Conservation (phyloP, 306 rosid genomes). For the Datisca glomerata region DNA sequence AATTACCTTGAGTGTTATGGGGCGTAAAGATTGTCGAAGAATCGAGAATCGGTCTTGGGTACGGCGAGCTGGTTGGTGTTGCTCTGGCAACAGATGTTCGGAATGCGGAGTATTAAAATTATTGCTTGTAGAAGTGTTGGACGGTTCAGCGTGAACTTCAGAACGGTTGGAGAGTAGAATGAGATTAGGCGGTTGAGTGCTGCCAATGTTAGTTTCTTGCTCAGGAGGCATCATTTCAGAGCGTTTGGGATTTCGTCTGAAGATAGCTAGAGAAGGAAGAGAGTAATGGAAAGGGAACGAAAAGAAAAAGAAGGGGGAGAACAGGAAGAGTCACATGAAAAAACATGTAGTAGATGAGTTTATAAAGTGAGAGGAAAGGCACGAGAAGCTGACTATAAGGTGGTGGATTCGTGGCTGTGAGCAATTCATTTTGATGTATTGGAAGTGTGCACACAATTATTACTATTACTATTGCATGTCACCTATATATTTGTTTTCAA, state of each 20-base stretch:
- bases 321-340: background rate
- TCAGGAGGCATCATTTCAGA: constrained; percentile 3
- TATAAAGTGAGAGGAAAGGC: constrained; percentile 1
- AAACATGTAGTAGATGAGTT: background rate
- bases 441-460: too few relatives aligned
- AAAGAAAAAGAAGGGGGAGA: background rate
- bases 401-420: background rate
- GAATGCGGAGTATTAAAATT: background rate
- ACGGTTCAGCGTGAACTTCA: background rate
- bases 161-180: background rate
- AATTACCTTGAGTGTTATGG: constrained; percentile 53
- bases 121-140: background rate
- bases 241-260: background rate
- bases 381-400: background rate
- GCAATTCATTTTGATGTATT: too few relatives aligned
- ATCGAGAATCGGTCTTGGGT: constrained; percentile 17
- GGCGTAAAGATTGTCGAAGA: constrained; percentile 45
- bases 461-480: too few relatives aligned
- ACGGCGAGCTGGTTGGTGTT: constrained; percentile 3
- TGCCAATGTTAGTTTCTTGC: background rate
- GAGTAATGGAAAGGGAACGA: background rate
- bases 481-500: too few relatives aligned
- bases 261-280: too few relatives aligned
- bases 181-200: background rate
- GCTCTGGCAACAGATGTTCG: background rate